These are phyloP conservation scores for Blastocystis sp. DNA, from an alignment of 352 stramenopile genomes.

Conservation along the genomic window DNA sequence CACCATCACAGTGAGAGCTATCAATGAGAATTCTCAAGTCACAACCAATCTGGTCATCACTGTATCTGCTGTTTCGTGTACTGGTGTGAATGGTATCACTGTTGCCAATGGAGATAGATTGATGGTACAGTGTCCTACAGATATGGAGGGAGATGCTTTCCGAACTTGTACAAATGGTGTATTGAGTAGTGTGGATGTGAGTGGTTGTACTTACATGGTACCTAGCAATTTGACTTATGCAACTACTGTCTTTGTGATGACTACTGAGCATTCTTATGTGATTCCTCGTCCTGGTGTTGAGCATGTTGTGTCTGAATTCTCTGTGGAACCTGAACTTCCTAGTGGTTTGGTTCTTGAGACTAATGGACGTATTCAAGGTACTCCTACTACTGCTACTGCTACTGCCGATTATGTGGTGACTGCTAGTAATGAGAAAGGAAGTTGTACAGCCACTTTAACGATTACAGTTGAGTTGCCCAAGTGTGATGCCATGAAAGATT, in stretches of 20 bases:
- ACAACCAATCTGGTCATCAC: neutral
- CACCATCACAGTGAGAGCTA: neutral
- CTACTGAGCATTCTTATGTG: no score
- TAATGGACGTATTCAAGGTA: neutral
- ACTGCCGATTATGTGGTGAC: no score
- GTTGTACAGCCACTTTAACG: neutral
- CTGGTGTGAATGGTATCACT: neutral
- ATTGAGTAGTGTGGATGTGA: neutral
- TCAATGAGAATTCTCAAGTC: neutral
- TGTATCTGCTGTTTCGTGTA: neutral
- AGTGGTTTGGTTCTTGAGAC: neutral
- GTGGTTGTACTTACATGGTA: neutral
- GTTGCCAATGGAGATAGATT: neutral
- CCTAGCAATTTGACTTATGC: neutral
- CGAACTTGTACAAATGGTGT: slow-evolving; percentile 29
- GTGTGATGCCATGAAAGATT: neutral
- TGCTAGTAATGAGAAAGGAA: neutral
- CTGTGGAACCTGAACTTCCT: no score
- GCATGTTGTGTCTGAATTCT: no score
- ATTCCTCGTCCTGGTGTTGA: no score
- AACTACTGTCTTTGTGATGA: neutral
- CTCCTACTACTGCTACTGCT: no score
- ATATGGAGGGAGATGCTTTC: neutral
- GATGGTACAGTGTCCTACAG: neutral
- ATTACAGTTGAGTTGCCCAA: neutral